These are phyloP conservation scores for Pythium oligandrum DNA, from an alignment of 352 stramenopile species.

Conservation along the genomic window DNA sequence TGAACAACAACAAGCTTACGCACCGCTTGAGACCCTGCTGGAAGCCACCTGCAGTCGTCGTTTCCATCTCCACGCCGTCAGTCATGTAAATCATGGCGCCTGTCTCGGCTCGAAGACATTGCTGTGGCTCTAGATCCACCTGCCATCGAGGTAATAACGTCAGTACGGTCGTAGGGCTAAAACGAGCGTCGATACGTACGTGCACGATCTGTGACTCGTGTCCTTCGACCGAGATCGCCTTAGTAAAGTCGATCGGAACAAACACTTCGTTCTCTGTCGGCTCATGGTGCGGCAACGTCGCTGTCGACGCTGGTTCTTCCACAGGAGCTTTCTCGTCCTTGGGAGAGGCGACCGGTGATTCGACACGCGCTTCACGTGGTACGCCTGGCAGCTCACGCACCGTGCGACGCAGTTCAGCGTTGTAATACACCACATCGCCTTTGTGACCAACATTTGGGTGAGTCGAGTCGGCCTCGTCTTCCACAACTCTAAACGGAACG, in stretches of 20 bases:
- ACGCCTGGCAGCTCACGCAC: constrained; percentile 45
- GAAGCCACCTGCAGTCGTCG: constrained; percentile 87
- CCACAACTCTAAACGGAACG: not conserved
- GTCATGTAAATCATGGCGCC: constrained; percentile 97
- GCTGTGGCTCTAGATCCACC: constrained; percentile 85
- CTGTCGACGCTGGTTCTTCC: constrained; percentile 7
- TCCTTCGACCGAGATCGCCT: constrained; percentile 69
- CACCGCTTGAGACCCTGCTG: constrained; percentile 83
- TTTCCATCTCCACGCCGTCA: constrained; percentile 89
- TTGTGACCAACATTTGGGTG: constrained; percentile 3
- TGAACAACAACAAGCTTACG: constrained; percentile 1
- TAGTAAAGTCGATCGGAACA: constrained; percentile 80
- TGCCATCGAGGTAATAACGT: constrained; percentile 8
- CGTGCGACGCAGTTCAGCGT: constrained; percentile 50
- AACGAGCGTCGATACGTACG: constrained; percentile 21
- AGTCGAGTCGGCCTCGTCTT: not conserved
- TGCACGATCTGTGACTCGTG: constrained; percentile 85
- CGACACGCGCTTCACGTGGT: constrained; percentile 8
- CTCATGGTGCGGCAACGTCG: constrained; percentile 19
- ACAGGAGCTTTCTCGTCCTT: not conserved
- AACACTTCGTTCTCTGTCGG: constrained; percentile 53
- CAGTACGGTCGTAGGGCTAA: too few relatives aligned
- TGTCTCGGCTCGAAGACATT: constrained; percentile 90
- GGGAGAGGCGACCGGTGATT: not conserved
- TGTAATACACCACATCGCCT: constrained; percentile 69